These are phyloP conservation scores for Backusella sp. DNA, from an alignment of 192 early-diverging fungal genomes.

Conservation along the genomic window DNA sequence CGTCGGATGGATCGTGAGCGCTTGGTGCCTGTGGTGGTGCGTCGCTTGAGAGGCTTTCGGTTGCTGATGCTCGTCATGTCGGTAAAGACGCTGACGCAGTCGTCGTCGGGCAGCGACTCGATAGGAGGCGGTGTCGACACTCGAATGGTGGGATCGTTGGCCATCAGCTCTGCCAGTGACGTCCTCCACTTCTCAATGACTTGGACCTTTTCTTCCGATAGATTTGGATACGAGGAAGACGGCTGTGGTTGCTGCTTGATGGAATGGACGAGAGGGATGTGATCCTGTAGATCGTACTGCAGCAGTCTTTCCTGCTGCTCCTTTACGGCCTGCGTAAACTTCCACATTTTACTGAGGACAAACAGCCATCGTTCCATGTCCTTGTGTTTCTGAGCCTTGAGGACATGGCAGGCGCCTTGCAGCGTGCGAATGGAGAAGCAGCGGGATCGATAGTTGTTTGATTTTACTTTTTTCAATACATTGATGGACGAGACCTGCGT, in stretches of 20 bases:
- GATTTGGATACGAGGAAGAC: conserved; percentile 7
- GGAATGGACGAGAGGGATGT: conserved; percentile 11
- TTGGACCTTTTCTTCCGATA: conserved; percentile 22
- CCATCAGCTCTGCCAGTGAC: conserved; percentile 33
- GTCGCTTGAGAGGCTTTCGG: not conserved
- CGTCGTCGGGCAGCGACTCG: conserved; percentile 32
- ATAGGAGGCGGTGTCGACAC: conserved; percentile 30
- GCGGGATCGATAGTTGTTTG: not conserved
- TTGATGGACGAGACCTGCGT: conserved; percentile 29
- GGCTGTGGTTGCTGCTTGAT: not conserved
- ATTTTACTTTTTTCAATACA: conserved; percentile 20
- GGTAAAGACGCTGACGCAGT: conserved; percentile 20
- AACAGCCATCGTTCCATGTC: conserved; percentile 42
- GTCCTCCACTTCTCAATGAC: conserved; percentile 39
- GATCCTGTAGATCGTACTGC: not conserved
- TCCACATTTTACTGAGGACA: conserved; percentile 40
- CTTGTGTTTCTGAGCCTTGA: conserved; percentile 39
- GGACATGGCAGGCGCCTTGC: conserved; percentile 21
- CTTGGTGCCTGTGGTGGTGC: not conserved
- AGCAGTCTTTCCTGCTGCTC: not conserved
- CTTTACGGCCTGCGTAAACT: conserved; percentile 19
- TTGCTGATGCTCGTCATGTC: conserved; percentile 35
- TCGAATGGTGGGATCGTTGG: conserved; percentile 27
- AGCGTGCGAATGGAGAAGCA: conserved; percentile 34
- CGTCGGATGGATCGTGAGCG: not conserved